phyloP scores from a whole-genome alignment of 2,329 filamentous ascomycete genomes.

The Chaetoscypha palmicola region DNA sequence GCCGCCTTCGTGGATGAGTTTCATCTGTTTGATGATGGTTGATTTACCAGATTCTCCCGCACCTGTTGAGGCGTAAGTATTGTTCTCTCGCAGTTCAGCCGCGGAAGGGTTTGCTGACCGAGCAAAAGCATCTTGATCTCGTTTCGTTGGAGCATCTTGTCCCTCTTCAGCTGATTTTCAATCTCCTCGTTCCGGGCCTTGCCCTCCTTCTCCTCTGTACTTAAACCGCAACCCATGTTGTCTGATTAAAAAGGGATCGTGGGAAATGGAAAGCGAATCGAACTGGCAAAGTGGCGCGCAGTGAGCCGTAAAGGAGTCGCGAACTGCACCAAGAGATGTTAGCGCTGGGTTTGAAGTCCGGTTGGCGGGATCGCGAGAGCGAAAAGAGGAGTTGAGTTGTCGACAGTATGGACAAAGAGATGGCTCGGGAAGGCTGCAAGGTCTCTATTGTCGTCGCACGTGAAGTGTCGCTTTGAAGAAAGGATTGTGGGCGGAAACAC shows the following conservation, averaged over 20 bases:
- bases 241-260: too few relatives aligned
- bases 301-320: not conserved
- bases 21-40: conserved; percentile 95
- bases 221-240: conserved; percentile 99
- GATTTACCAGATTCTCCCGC: conserved; percentile 98
- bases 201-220: conserved; percentile 99
- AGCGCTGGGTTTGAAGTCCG: not conserved
- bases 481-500: too few relatives aligned
- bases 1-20: conserved; percentile 97
- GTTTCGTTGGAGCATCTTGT: conserved; percentile 97
- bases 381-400: too few relatives aligned
- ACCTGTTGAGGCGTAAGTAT: conserved; percentile 16
- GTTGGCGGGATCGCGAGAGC: not conserved
- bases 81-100: conserved; percentile 1
- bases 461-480: too few relatives aligned
- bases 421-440: too few relatives aligned
- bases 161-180: conserved; percentile 96
- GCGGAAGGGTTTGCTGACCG: conserved; percentile 52
- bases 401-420: not conserved
- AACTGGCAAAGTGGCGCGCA: not conserved
- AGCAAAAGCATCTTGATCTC: conserved; percentile 99
- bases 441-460: too few relatives aligned
- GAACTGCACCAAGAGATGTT: conserved; percentile 2
- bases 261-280: too few relatives aligned
- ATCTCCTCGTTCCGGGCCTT: conserved; percentile 99